Conservation (phyloP, 345 rosid genomes). For the Erysimum cheiranthoides region DNA sequence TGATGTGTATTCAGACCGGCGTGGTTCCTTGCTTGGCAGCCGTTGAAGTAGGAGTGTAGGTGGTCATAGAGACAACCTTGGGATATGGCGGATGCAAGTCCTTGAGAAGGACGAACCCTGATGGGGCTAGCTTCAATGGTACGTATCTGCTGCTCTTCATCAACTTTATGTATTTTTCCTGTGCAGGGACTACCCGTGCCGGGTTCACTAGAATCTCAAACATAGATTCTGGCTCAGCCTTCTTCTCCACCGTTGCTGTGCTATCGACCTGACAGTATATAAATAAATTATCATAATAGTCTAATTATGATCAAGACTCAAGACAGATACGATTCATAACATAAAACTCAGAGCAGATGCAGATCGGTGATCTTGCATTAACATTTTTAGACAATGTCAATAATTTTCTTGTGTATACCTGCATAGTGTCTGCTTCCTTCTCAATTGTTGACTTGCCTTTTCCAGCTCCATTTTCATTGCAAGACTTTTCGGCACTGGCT, state of each 20-base stretch:
- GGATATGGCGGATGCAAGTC: slow-evolving; percentile 79
- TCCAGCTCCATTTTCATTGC: slow-evolving; percentile 57
- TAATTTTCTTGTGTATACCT: slow-evolving; percentile 65
- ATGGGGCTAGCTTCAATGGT: slow-evolving; percentile 80
- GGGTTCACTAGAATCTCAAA: slow-evolving; percentile 83
- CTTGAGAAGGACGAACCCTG: slow-evolving; percentile 88
- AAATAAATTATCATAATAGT: neutral
- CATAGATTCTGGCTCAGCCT: slow-evolving; percentile 78
- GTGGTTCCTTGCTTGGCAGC: too few species aligned
- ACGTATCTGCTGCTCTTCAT: slow-evolving; percentile 80
- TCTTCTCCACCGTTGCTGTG: slow-evolving; percentile 72
- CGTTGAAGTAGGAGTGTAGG: slow-evolving; percentile 72
- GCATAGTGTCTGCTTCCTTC: slow-evolving; percentile 90
- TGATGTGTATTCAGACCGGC: too few species aligned
- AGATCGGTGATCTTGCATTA: too few species aligned
- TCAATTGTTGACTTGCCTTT: slow-evolving; percentile 70
- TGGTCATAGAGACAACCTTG: slow-evolving; percentile 82
- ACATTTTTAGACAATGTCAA: too few species aligned
- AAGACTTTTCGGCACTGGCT: slow-evolving; percentile 52
- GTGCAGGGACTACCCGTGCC: slow-evolving; percentile 89
- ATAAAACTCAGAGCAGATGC: too few species aligned
- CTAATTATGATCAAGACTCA: too few species aligned
- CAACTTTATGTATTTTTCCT: slow-evolving; percentile 77
- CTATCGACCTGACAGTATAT: slow-evolving; percentile 79
- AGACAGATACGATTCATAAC: too few species aligned